phyloP scores from a whole-genome alignment of 495 filamentous ascomycete species.

The Friedmanniomyces simplex region DNA sequence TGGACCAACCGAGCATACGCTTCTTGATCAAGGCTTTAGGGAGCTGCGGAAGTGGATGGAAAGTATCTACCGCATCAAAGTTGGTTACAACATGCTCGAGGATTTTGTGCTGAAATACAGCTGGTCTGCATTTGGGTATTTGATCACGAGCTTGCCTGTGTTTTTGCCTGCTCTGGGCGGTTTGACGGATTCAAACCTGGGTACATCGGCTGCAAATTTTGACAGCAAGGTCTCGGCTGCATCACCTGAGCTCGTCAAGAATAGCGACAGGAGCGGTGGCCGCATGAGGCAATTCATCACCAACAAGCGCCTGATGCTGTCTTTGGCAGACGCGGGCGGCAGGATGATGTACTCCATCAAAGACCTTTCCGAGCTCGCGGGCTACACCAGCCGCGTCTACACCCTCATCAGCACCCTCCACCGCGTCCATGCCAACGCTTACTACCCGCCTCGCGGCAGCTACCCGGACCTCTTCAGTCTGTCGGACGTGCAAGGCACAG shows the following conservation, averaged over 20 bases:
- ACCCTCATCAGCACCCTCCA: conserved; percentile 90
- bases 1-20: conserved; percentile 80
- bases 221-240: not conserved
- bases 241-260: not conserved
- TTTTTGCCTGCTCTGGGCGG: conserved; percentile 96
- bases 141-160: conserved; percentile 82
- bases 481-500: conserved; percentile 82
- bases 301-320: conserved; percentile 97
- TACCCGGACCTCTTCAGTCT: conserved; percentile 75
- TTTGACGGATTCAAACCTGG: conserved; percentile 31
- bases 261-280: conserved; percentile 41
- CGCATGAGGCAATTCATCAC: conserved; percentile 99
- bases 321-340: conserved; percentile 89
- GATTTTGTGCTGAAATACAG: conserved; percentile 97
- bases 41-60: conserved; percentile 93
- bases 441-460: conserved; percentile 56
- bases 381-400: conserved; percentile 91
- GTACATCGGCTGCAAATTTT: not conserved
- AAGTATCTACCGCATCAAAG: conserved; percentile 88
- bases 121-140: conserved; percentile 95
- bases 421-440: conserved; percentile 80
- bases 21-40: conserved; percentile 81
- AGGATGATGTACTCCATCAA: conserved; percentile 99
- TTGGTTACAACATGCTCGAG: conserved; percentile 97
- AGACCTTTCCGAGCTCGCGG: conserved; percentile 90